phyloP scores from a whole-genome alignment of 495 filamentous ascomycete species.

The Geoglossum glabrum region DNA sequence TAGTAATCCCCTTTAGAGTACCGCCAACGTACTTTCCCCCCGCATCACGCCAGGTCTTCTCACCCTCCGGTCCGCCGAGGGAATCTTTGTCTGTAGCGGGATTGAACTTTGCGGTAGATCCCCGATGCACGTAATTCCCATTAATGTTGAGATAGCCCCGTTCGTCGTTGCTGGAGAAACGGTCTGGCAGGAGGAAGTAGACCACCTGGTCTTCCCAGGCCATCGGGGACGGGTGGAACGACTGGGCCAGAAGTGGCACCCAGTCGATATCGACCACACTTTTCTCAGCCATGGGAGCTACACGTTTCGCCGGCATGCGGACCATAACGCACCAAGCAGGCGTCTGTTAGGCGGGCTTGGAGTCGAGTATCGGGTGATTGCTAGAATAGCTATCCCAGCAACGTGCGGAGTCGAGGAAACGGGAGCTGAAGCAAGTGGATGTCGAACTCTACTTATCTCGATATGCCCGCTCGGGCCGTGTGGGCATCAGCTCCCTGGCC shows the following conservation, averaged over 20 bases:
- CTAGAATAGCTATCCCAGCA: no score
- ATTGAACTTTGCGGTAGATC: conserved; percentile 2
- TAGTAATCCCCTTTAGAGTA: conserved; percentile 7
- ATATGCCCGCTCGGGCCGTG: no score
- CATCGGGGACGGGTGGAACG: conserved; percentile 8
- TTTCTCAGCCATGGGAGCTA: background rate
- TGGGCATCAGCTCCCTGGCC: no score
- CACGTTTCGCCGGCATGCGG: background rate
- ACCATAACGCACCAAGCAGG: no score
- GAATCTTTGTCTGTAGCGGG: conserved; percentile 6
- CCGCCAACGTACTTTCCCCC: conserved; percentile 9
- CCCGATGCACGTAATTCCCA: background rate
- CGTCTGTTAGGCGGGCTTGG: no score
- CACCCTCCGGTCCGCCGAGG: background rate
- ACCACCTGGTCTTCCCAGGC: conserved; percentile 13
- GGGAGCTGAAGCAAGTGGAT: no score
- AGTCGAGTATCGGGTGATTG: no score
- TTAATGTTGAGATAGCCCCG: conserved; percentile 1
- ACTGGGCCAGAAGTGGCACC: background rate
- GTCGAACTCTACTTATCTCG: no score
- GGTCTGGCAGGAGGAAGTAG: conserved; percentile 14
- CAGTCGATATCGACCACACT: background rate
- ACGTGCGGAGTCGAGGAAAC: no score
- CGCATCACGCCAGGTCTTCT: conserved; percentile 4
- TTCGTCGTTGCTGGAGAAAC: conserved; percentile 11